Base-by-base conservation (phyloP, 2,329 filamentous ascomycete genomes). In the Venturia asperata region DNA sequence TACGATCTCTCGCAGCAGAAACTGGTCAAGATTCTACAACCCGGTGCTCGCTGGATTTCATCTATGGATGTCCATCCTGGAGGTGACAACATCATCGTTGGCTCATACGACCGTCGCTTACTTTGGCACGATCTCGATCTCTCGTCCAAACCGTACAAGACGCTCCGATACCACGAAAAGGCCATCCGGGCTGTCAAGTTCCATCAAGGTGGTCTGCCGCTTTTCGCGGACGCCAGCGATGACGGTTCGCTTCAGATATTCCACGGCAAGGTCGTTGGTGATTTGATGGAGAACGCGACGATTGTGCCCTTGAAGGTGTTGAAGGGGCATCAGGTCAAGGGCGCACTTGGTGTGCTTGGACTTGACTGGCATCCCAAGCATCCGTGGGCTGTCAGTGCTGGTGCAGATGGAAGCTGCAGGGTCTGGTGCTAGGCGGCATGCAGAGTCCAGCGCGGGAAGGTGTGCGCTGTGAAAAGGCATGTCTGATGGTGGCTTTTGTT, bases 51-150 rank as follows among this genome's bases (percentile, higher is more conserved):
- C 68, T 92, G 92, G 91, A 97, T 99, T 70, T 95, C 90, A 1
- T 91, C 87, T 19, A 93, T 99, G 71, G 92, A 96, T 71, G 85
- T 99, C 56, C 95, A 99, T 76, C 88, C 92, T 0, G 90, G 90
- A 21, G 94, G 94, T 58, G 92, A 96, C 78, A 97, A 99, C 74
- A 78, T 99, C 65, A 90, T 97, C 66, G 91, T 97, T 13, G 92
- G 92, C 56, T 94, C 92, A 0, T 99, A 97, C 78, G 94, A 99
- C 78, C 87, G 92, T 69, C 87, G 93, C 60, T 82, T 99, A 2
- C 82, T 99, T 41, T 99, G 94, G 94, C 94, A 97, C 78, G 94
- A 99, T 77, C 83, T 97, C 64, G 94, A 99, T 70, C 85, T 99
- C 43, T 94, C 91, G 0, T 87, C 85, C 68, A 86, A 91, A 62